Conservation (phyloP, 352 stramenopile genomes). For the Phytophthora sojae region DNA sequence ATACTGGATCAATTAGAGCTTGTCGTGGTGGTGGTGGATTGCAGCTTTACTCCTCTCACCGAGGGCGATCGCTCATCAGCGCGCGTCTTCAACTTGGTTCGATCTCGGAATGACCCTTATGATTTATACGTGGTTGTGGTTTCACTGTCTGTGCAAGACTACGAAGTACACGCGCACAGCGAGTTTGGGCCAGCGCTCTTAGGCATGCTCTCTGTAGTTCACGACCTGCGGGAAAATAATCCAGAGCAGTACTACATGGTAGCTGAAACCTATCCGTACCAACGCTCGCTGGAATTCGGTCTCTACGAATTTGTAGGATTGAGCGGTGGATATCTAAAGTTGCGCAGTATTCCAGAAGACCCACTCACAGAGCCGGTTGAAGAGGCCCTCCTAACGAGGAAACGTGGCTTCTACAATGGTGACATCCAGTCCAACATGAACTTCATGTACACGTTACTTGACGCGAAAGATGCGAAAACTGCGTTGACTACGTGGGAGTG, state of each 20-base stretch:
- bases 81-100: conserved; percentile 26
- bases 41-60: conserved; percentile 9
- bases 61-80: conserved; percentile 11
- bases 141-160: conserved; percentile 12
- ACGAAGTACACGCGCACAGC: conserved; percentile 4
- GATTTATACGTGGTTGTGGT: conserved; percentile 16
- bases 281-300: too few relatives aligned
- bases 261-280: too few relatives aligned
- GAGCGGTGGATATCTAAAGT: too few relatives aligned
- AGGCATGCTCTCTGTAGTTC: conserved; percentile 16
- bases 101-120: conserved; percentile 5
- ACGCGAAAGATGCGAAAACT: conserved; percentile 10
- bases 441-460: conserved; percentile 24
- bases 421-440: conserved; percentile 42
- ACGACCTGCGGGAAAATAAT: conserved; percentile 16
- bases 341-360: too few relatives aligned
- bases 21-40: conserved; percentile 24
- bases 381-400: too few relatives aligned
- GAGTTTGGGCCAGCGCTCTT: conserved; percentile 12
- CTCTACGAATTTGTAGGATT: too few relatives aligned
- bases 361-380: too few relatives aligned
- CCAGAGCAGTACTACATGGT: too few relatives aligned
- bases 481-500: conserved; percentile 29
- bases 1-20: conserved; percentile 26
- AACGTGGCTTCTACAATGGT: conserved; percentile 11